phyloP scores from a whole-genome alignment of 2,329 filamentous ascomycete species.

The Verticillium alfalfae region DNA sequence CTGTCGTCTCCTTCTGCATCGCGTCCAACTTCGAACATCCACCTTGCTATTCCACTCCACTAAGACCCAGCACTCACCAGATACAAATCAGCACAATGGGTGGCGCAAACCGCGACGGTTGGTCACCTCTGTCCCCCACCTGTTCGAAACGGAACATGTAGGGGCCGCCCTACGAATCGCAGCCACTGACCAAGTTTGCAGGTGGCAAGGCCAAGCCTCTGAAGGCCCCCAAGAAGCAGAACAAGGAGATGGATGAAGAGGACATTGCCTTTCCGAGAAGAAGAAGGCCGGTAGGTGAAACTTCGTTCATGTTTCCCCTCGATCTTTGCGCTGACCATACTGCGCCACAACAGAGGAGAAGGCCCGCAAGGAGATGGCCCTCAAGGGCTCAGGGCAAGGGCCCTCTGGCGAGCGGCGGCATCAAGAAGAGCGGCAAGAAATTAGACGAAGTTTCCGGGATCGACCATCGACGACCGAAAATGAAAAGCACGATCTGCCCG shows the following conservation, averaged over 20 bases:
- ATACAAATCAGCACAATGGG: slow-evolving; percentile 24
- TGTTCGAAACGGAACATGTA: not conserved
- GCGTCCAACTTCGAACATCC: not conserved
- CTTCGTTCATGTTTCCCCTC: not conserved
- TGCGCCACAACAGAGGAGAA: slow-evolving; percentile 59
- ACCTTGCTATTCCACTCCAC: slow-evolving; percentile 4
- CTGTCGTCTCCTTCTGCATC: not conserved
- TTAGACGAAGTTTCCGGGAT: slow-evolving; percentile 46
- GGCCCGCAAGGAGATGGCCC: slow-evolving; percentile 77
- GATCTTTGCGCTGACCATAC: not conserved
- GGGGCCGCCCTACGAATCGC: not conserved
- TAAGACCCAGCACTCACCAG: not conserved
- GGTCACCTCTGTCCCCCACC: not conserved
- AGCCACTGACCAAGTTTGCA: slow-evolving; percentile 23
- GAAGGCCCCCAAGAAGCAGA: slow-evolving; percentile 83
- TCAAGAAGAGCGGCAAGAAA: slow-evolving; percentile 99
- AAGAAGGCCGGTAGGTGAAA: slow-evolving; percentile 67
- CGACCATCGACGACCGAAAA: not conserved
- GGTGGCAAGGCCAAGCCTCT: slow-evolving; percentile 79
- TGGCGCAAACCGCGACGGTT: slow-evolving; percentile 29
- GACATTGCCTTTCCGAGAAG: slow-evolving; percentile 78
- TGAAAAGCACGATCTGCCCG: not conserved
- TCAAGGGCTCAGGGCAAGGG: slow-evolving; percentile 81
- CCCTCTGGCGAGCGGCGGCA: slow-evolving; percentile 80
- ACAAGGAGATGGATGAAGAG: slow-evolving; percentile 80